Evolutionary conservation across 495 filamentous ascomycete species (phyloP).

Genomic region (Penicillium daleae): DNA sequence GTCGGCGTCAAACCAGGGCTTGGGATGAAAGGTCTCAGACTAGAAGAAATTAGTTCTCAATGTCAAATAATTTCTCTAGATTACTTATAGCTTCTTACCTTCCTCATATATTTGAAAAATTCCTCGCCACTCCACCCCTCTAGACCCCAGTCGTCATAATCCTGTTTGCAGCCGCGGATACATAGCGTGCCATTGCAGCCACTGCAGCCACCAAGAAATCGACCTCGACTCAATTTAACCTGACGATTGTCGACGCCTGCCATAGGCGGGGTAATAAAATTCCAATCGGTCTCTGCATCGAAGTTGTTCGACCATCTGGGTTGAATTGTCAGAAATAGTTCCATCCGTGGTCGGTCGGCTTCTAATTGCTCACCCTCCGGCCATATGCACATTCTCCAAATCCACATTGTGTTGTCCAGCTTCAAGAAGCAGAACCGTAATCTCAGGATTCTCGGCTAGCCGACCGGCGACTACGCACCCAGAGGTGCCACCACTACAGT

Average conservation of each 20-base stretch:
- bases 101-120: slow-evolving; percentile 56
- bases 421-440: slow-evolving; percentile 60
- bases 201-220: slow-evolving; percentile 61
- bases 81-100: slow-evolving; percentile 30
- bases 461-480: slow-evolving; percentile 64
- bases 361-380: slow-evolving; percentile 38
- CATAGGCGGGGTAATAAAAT: slow-evolving; percentile 59
- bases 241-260: slow-evolving; percentile 56
- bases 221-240: slow-evolving; percentile 62
- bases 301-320: slow-evolving; percentile 51
- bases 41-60: slow-evolving; percentile 12
- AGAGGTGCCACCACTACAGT: slow-evolving; percentile 63
- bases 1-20: slow-evolving; percentile 47
- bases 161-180: slow-evolving; percentile 60
- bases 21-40: slow-evolving; percentile 53
- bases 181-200: slow-evolving; percentile 67
- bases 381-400: slow-evolving; percentile 54
- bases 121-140: slow-evolving; percentile 58
- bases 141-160: slow-evolving; percentile 64
- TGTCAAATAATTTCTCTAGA: background rate
- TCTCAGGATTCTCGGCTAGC: slow-evolving; percentile 58
- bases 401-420: slow-evolving; percentile 51
- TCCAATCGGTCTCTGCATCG: slow-evolving; percentile 58
- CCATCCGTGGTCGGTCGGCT: background rate
- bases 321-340: slow-evolving; percentile 3